These are phyloP conservation scores for Neurospora sp. DNA, from an alignment of 495 filamentous ascomycete species.

Conservation along the genomic window DNA sequence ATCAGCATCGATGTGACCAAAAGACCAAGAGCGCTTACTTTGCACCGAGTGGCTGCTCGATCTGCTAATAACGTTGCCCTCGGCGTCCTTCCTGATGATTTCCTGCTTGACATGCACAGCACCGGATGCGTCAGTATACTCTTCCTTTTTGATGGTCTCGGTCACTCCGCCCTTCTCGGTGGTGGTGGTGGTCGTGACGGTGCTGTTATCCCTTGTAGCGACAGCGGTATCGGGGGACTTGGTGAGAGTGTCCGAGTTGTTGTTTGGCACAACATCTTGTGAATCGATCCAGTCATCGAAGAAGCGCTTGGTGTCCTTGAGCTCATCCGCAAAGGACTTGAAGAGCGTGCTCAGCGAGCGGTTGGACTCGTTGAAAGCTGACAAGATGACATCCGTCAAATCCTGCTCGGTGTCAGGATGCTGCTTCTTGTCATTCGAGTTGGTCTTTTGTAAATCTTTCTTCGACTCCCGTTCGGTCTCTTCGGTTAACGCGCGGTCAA, in stretches of 20 bases:
- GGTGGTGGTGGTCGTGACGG: background rate
- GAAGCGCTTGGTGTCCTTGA: background rate
- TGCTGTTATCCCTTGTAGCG: background rate
- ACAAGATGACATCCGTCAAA: constrained; percentile 5
- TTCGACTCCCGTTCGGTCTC: background rate
- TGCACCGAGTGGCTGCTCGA: background rate
- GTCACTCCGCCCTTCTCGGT: constrained; percentile 4
- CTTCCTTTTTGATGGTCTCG: constrained; percentile 7
- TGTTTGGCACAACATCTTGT: background rate
- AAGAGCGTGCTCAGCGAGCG: constrained; percentile 13
- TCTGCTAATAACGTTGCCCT: background rate
- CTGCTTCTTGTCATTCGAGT: background rate
- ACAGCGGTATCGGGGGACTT: background rate
- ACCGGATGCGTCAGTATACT: constrained; percentile 11
- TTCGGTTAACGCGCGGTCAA: background rate
- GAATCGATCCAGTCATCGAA: background rate
- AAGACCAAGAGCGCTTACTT: background rate
- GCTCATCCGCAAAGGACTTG: constrained; percentile 4
- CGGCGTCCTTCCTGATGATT: background rate
- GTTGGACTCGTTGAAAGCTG: constrained; percentile 12
- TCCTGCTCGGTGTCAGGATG: constrained; percentile 8
- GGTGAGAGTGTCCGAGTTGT: background rate
- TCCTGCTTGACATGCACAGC: constrained; percentile 12
- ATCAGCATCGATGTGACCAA: background rate
- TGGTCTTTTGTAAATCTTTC: background rate